Evolutionary conservation across 768 basidiomycete species (phyloP), one percentile per base, ranked within the genome.

Genomic region (Trametes coccinea): DNA sequence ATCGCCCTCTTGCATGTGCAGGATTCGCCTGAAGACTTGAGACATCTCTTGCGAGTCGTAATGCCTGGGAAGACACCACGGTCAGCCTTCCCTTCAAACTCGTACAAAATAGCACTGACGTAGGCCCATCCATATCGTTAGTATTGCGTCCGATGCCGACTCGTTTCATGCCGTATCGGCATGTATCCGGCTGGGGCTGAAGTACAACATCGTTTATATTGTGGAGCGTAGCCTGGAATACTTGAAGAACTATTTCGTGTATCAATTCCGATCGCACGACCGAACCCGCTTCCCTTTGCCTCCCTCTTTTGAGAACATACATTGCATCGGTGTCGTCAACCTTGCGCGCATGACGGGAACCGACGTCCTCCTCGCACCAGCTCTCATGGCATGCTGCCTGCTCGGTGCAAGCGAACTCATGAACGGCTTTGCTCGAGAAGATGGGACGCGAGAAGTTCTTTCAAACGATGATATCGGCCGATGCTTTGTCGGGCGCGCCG

Each of bases 401-500:
- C 56, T 61, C 40, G 40, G 50, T 5, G 45, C 44, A 5, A 7
- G 56, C 30, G 46, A 61, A n/a, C 34, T 66, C 43, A 30, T 59
- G 27, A 29, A 54, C 33, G 66, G 66, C 17, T 53, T 53, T 39
- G 9, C n/a, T 11, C 52, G 53, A 14, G 46, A 55, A 5, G 61
- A 63, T 39, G 62, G 62, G 29, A 44, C 51, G 16, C 29, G n/a
- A 14, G 66, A 66, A 49, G 31, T 7, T 37, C 60, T 66, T 8
- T 30, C 56, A 0, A 29, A 31, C 0, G 66, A 61, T 1, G 66
- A 66, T 39, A 10, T 61, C 29, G 56, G 37, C 13, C 45, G 55
- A 3, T 66, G 65, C 40, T 50, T 61, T 49, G 31, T 40, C 33
- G 60, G 49, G 31, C 54, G 55, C 27, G 50, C 50, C 4, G 52